Conservation (phyloP, 495 filamentous ascomycete species). For the Penicillium daleae region DNA sequence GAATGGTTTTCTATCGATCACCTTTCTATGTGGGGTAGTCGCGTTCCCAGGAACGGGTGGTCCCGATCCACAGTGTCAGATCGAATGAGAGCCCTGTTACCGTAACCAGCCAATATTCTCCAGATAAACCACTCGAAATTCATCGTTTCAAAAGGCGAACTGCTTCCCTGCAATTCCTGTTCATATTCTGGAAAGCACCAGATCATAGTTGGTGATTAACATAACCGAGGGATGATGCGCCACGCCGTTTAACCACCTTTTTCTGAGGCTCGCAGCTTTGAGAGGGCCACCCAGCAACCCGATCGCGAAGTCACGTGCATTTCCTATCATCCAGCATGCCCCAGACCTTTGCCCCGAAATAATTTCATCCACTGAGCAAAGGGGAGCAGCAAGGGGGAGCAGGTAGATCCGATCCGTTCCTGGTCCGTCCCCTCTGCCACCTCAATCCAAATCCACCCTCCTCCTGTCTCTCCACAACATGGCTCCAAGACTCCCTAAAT, state of each 20-base stretch:
- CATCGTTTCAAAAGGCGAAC: neutral
- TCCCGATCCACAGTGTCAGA: slow-evolving; percentile 4
- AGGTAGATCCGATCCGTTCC: neutral
- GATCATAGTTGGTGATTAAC: neutral
- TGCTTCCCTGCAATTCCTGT: neutral
- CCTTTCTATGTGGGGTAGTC: neutral
- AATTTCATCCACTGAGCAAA: slow-evolving; percentile 14
- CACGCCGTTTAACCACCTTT: neutral
- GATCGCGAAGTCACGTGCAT: slow-evolving; percentile 13
- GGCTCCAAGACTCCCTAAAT: slow-evolving; percentile 8
- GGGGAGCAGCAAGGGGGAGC: slow-evolving; percentile 3
- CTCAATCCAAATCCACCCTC: neutral
- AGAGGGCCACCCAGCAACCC: slow-evolving; percentile 4
- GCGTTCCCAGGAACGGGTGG: slow-evolving; percentile 8
- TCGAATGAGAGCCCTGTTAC: neutral
- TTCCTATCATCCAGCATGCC: slow-evolving; percentile 18
- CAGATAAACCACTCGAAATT: neutral
- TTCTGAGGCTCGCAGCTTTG: slow-evolving; percentile 6
- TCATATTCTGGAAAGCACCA: neutral
- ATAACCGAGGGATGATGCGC: neutral
- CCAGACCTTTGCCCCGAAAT: slow-evolving; percentile 12
- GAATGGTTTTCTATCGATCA: neutral
- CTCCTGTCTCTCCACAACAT: neutral
- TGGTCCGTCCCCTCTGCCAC: neutral
- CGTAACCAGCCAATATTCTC: neutral